These are phyloP conservation scores for Coprinellus aureogranulatus DNA, from an alignment of 768 basidiomycete species.

Conservation along the genomic window DNA sequence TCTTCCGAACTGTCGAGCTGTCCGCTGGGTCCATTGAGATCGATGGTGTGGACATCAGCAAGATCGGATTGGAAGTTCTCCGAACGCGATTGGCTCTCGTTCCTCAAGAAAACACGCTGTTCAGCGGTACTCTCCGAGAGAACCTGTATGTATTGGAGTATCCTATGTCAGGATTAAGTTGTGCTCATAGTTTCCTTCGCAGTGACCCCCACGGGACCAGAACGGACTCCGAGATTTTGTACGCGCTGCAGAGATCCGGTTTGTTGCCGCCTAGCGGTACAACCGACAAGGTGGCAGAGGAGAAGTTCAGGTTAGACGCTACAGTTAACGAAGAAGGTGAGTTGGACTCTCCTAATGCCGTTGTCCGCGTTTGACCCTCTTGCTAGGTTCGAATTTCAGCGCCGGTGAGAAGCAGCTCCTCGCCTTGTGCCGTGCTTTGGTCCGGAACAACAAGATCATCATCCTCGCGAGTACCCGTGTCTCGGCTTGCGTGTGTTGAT, in stretches of 20 bases:
- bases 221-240: conserved; percentile 62
- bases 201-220: conserved; percentile 53
- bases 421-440: conserved; percentile 59
- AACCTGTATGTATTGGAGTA: conserved; percentile 31
- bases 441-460: conserved; percentile 59
- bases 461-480: conserved; percentile 48
- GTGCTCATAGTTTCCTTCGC: neutral
- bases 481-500: no score
- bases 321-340: conserved; percentile 61
- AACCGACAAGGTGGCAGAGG: conserved; percentile 44
- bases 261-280: conserved; percentile 50
- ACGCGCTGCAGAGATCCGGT: conserved; percentile 58
- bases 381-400: conserved; percentile 61
- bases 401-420: conserved; percentile 69
- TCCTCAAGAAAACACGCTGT: conserved; percentile 60
- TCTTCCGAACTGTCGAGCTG: conserved; percentile 63
- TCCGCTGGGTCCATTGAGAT: conserved; percentile 54
- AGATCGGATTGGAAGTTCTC: conserved; percentile 52
- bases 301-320: conserved; percentile 65
- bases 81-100: conserved; percentile 61
- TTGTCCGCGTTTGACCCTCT: no score
- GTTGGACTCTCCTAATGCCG: no score
- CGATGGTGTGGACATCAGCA: conserved; percentile 50
- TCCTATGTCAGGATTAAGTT: neutral
- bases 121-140: conserved; percentile 43